These are phyloP conservation scores for Neonectria coccinea DNA, from an alignment of 2,329 filamentous ascomycete species.

Conservation along the genomic window DNA sequence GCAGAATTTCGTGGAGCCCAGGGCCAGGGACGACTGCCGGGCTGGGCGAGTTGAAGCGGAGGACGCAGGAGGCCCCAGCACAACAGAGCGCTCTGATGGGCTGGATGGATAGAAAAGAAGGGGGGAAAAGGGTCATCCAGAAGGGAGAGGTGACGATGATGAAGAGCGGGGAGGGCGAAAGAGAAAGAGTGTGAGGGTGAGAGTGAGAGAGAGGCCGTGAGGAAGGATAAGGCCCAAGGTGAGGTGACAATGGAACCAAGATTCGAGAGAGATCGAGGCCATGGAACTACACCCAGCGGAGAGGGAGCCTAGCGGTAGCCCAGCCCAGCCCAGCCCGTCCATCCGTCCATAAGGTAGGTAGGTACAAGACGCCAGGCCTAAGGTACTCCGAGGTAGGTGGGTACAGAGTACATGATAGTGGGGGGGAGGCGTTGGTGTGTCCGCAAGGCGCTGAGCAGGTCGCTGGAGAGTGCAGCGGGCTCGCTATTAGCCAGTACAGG, in stretches of 20 bases:
- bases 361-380: constrained; percentile 21
- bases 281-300: constrained; percentile 20
- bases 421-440: constrained; percentile 38
- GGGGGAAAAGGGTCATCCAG: constrained; percentile 5
- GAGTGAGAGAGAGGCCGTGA: constrained; percentile 22
- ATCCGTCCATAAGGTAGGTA: too few species aligned
- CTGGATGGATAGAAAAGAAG: background rate
- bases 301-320: constrained; percentile 22
- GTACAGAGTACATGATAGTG: constrained; percentile 33
- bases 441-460: constrained; percentile 41
- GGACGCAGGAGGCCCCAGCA: constrained; percentile 29
- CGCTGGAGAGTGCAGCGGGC: constrained; percentile 26
- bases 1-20: constrained; percentile 41
- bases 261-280: constrained; percentile 25
- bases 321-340: constrained; percentile 14
- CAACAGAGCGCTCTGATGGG: constrained; percentile 15
- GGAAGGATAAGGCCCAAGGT: constrained; percentile 26
- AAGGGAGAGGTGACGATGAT: constrained; percentile 1
- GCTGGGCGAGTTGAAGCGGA: constrained; percentile 39
- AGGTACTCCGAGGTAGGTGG: constrained; percentile 29
- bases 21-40: constrained; percentile 46
- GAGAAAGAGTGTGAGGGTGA: constrained; percentile 10
- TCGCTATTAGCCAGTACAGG: constrained; percentile 20
- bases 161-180: background rate
- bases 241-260: constrained; percentile 15